These are phyloP conservation scores for Alternaria viburni DNA, from an alignment of 2,329 filamentous ascomycete species.

Conservation along the genomic window DNA sequence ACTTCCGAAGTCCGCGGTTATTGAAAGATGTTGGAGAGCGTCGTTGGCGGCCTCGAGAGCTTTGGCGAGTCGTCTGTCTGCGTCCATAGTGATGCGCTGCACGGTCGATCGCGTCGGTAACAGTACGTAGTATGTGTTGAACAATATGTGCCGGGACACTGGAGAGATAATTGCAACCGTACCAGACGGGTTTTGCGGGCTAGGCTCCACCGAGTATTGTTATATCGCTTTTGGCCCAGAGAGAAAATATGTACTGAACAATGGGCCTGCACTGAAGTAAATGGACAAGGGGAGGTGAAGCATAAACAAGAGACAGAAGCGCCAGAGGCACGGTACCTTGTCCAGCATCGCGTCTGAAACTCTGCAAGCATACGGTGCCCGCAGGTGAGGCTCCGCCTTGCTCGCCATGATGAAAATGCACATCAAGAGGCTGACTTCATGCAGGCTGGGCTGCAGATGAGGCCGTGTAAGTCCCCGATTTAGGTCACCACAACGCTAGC, in stretches of 20 bases:
- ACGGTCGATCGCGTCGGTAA: conserved; percentile 18
- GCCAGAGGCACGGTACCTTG: conserved; percentile 8
- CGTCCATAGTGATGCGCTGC: conserved; percentile 33
- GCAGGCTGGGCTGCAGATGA: conserved; percentile 4
- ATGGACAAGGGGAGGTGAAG: not conserved
- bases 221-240: conserved; percentile 15
- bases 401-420: conserved; percentile 8
- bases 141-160: not conserved
- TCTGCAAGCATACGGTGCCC: conserved; percentile 23
- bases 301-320: conserved; percentile 14
- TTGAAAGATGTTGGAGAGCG: conserved; percentile 44
- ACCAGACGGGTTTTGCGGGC: not conserved
- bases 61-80: conserved; percentile 39
- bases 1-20: conserved; percentile 37
- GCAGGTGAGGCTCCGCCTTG: conserved; percentile 25
- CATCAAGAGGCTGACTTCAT: conserved; percentile 25
- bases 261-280: not conserved
- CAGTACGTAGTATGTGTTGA: not conserved
- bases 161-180: not conserved
- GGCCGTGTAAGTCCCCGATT: conserved; percentile 30
- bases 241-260: conserved; percentile 1
- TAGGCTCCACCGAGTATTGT: conserved; percentile 15
- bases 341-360: conserved; percentile 20
- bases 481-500: conserved; percentile 7
- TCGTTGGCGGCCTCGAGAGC: conserved; percentile 42